Base-by-base conservation (phyloP, 805 yeast genomes). In the Myxozyma mucilagina region DNA sequence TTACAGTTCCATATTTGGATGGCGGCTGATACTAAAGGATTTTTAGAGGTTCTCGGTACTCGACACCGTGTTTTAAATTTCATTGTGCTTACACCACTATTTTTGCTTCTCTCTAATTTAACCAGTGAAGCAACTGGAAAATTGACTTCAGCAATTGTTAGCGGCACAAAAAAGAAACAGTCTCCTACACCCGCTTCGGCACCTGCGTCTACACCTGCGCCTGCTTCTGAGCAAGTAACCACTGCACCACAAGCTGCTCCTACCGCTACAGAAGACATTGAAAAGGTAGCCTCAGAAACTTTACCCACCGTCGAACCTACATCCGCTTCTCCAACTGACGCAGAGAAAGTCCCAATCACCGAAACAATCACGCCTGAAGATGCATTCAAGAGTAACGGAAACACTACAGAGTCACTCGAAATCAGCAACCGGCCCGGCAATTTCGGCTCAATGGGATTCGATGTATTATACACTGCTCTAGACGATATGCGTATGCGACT, bases 1-100 rank as follows among this genome's bases (percentile, higher is more conserved):
- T 57, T 67, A 38, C 70, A 67, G 48, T 67, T 67, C 43, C 70
- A 67, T 47, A 67, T 67, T 34, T 67, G 69, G 67, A 56, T 67
- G 67, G 70, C 70, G 16, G 70, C 68, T 7, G 70, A 67, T 41
- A 67, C 70, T 14, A 61, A 57, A 16, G 70, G 70, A 16, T 39
- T 63, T 3, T 41, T 63, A 1, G 57, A 56, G 39, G 65, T 63
- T 36, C 10, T 63, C 55, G 54, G 55, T 10, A n/a, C 48, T 36
- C 34, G 36, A 31, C 43, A 49, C 49, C 44, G 56, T 11, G 13
- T 38, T 6, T 6, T 57, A 29, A 63, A 63, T 35, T 47, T 63
- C 32, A 13, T 63, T 16, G 35, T 63, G 20, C 35, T 62, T 31
- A 63, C 67, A n/a, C 67, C 67, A 32, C 24, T 61, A 38, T 63